These are phyloP conservation scores for Biancaea sappan DNA, from an alignment of 306 rosid genomes.

Conservation along the genomic window DNA sequence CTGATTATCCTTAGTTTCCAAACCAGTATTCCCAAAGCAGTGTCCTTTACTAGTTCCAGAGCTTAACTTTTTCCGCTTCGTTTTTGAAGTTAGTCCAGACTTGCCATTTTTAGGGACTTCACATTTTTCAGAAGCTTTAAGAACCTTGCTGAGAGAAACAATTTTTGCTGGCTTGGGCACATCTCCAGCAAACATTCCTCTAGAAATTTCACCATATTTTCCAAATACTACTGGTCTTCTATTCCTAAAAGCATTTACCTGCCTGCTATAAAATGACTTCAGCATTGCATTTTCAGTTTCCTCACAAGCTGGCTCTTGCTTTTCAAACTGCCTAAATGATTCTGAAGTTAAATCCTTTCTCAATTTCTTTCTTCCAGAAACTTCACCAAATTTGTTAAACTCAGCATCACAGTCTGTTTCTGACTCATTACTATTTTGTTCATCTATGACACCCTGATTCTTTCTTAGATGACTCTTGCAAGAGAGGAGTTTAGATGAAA, in stretches of 20 bases:
- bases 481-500: constrained; percentile 37
- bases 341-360: constrained; percentile 40
- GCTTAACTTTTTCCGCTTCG: constrained; percentile 42
- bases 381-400: constrained; percentile 33
- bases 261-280: constrained; percentile 36
- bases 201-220: constrained; percentile 62
- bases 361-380: constrained; percentile 47
- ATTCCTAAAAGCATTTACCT: constrained; percentile 38
- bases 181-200: constrained; percentile 34
- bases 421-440: constrained; percentile 32
- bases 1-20: constrained; percentile 32
- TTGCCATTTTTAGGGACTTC: constrained; percentile 34
- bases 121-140: constrained; percentile 49
- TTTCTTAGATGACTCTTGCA: constrained; percentile 39
- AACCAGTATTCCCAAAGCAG: no score
- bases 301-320: constrained; percentile 33
- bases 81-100: constrained; percentile 32
- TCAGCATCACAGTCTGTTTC: constrained; percentile 37
- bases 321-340: constrained; percentile 30
- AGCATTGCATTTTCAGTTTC: constrained; percentile 31
- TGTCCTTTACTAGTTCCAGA: constrained; percentile 25
- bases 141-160: constrained; percentile 59
- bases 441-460: constrained; percentile 22
- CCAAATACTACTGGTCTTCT: constrained; percentile 61
- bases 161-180: constrained; percentile 54